These are phyloP conservation scores for Hypericum androsaemum DNA, from an alignment of 345 rosid genomes.

Conservation along the genomic window DNA sequence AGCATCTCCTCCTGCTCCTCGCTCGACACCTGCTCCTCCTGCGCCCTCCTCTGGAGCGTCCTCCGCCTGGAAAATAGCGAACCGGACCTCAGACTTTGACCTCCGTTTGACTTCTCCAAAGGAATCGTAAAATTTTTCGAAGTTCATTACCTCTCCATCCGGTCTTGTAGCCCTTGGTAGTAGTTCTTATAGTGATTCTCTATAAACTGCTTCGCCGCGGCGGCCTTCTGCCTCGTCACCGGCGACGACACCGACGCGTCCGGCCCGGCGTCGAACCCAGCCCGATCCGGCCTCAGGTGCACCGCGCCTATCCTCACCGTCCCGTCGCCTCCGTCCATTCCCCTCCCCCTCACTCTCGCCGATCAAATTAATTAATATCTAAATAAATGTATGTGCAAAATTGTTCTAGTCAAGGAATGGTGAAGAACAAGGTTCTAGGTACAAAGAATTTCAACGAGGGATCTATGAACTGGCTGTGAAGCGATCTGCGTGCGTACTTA, in stretches of 20 bases:
- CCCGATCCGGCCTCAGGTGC: slow-evolving; percentile 52
- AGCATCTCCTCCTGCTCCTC: slow-evolving; percentile 90
- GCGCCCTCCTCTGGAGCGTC: slow-evolving; percentile 68
- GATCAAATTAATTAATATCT: not conserved
- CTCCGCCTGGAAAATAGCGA: slow-evolving; percentile 43
- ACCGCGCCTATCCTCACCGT: slow-evolving; percentile 64
- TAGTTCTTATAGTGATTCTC: slow-evolving; percentile 95
- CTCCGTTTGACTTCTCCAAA: slow-evolving; percentile 3
- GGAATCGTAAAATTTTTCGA: slow-evolving; percentile 1
- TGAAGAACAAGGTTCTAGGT: too few relatives aligned
- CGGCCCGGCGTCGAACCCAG: slow-evolving; percentile 39
- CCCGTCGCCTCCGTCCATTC: slow-evolving; percentile 84
- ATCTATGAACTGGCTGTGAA: too few relatives aligned
- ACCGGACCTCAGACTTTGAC: slow-evolving; percentile 3
- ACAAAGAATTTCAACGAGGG: too few relatives aligned
- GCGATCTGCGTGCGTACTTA: too few relatives aligned
- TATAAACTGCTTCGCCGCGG: slow-evolving; percentile 93
- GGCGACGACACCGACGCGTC: slow-evolving; percentile 88
- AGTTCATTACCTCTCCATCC: slow-evolving; percentile 67
- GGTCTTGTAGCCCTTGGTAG: slow-evolving; percentile 90
- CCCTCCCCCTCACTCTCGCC: too few relatives aligned
- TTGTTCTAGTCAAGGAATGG: too few relatives aligned
- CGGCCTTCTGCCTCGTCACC: slow-evolving; percentile 91
- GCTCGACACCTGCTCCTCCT: slow-evolving; percentile 71
- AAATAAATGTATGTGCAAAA: not conserved